Conservation (phyloP, 176 grass and related monocot genomes). For the Paspalum vaginatum region DNA sequence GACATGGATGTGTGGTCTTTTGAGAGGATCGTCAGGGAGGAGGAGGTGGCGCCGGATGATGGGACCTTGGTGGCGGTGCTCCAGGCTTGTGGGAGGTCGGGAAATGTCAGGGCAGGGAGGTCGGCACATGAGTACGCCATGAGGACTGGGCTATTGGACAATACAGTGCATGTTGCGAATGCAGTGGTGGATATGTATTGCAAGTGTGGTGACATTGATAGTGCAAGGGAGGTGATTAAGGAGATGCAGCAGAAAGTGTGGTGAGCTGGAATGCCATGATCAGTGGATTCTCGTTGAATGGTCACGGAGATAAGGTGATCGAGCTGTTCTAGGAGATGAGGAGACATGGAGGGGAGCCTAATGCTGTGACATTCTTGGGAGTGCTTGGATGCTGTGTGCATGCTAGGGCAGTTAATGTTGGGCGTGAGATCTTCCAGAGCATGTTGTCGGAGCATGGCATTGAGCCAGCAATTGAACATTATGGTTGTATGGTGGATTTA, state of each 20-base stretch:
- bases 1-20: conserved; percentile 41
- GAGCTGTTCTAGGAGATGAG: conserved; percentile 51
- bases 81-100: conserved; percentile 52
- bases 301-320: conserved; percentile 43
- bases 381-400: conserved; percentile 62
- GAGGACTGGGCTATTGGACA: conserved; percentile 19
- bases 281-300: conserved; percentile 49
- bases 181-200: conserved; percentile 65
- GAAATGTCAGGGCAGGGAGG: conserved; percentile 37
- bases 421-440: conserved; percentile 44
- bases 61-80: conserved; percentile 46
- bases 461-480: conserved; percentile 53
- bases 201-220: conserved; percentile 59
- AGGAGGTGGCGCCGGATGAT: conserved; percentile 44
- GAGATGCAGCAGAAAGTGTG: conserved; percentile 40
- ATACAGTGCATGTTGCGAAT: conserved; percentile 48
- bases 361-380: conserved; percentile 57
- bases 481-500: conserved; percentile 65
- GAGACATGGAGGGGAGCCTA: conserved; percentile 23
- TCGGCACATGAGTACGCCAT: conserved; percentile 48
- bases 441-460: conserved; percentile 42
- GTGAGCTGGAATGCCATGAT: conserved; percentile 68
- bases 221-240: conserved; percentile 39
- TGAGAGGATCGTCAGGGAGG: conserved; percentile 36
- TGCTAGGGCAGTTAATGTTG: conserved; percentile 50